Conservation (phyloP, 768 basidiomycete species). For the Glaciozyma antarctica region DNA sequence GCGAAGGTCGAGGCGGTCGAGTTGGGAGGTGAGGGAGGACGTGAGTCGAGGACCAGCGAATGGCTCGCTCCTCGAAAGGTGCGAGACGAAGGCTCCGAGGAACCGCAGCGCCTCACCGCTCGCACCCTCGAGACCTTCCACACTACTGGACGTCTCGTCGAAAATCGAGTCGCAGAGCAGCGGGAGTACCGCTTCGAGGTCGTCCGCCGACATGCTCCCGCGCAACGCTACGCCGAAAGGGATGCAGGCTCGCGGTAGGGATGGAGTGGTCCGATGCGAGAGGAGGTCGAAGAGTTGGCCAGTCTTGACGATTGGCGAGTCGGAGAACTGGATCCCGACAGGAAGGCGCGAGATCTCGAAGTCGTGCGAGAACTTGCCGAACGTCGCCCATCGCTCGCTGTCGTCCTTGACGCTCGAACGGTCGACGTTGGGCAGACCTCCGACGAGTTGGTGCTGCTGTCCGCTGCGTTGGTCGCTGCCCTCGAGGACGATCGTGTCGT, state of each 20-base stretch:
- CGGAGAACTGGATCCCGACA: constrained; percentile 49
- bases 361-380: constrained; percentile 42
- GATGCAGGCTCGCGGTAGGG: constrained; percentile 26
- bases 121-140: too few relatives aligned
- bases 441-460: neutral
- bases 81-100: constrained; percentile 46
- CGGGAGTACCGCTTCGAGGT: constrained; percentile 43
- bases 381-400: constrained; percentile 22
- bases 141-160: constrained; percentile 42
- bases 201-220: constrained; percentile 43
- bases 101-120: constrained; percentile 43
- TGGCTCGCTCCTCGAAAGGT: constrained; percentile 39
- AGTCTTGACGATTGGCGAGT: constrained; percentile 49
- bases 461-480: neutral
- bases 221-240: constrained; percentile 37
- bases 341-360: constrained; percentile 49
- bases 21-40: constrained; percentile 40
- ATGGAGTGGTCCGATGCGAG: constrained; percentile 37
- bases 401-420: neutral
- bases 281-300: constrained; percentile 56
- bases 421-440: neutral
- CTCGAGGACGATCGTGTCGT: neutral
- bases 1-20: constrained; percentile 41
- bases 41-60: constrained; percentile 38
- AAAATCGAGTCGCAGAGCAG: constrained; percentile 46